phyloP scores from a whole-genome alignment of 257 asterid species.

The Nicotiana tabacum region DNA sequence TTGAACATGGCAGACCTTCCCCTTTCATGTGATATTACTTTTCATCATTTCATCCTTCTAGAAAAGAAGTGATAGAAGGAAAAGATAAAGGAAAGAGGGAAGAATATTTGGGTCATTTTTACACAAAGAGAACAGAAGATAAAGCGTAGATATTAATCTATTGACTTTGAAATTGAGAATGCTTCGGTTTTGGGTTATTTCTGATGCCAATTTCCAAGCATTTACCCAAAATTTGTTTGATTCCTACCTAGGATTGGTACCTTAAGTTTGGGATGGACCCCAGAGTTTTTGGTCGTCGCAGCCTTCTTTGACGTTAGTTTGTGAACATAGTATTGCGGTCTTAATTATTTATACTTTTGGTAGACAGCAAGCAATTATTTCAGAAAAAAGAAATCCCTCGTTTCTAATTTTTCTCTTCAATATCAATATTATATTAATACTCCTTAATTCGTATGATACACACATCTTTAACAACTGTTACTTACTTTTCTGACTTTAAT shows the following conservation, averaged over 20 bases:
- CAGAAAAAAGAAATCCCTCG: background rate
- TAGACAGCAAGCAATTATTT: background rate
- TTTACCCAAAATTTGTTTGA: background rate
- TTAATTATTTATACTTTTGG: background rate
- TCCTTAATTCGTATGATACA: background rate
- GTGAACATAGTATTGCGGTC: background rate
- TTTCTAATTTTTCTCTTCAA: background rate
- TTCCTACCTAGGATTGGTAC: background rate
- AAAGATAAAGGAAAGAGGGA: background rate
- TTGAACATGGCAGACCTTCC: background rate
- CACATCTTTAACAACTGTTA: background rate
- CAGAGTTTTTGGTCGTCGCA: background rate
- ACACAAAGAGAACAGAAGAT: background rate
- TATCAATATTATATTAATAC: background rate
- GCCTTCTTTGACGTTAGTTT: background rate
- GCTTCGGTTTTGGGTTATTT: background rate
- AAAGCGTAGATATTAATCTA: background rate
- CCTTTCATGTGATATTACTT: background rate
- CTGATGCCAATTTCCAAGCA: background rate
- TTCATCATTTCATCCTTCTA: background rate
- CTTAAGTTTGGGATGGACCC: background rate
- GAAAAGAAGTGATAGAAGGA: background rate
- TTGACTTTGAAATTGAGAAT: background rate
- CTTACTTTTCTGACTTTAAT: background rate
- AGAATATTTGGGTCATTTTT: background rate